These are phyloP conservation scores for Berkeleyomyces basicola DNA, from an alignment of 2,329 filamentous ascomycete species.

Conservation along the genomic window DNA sequence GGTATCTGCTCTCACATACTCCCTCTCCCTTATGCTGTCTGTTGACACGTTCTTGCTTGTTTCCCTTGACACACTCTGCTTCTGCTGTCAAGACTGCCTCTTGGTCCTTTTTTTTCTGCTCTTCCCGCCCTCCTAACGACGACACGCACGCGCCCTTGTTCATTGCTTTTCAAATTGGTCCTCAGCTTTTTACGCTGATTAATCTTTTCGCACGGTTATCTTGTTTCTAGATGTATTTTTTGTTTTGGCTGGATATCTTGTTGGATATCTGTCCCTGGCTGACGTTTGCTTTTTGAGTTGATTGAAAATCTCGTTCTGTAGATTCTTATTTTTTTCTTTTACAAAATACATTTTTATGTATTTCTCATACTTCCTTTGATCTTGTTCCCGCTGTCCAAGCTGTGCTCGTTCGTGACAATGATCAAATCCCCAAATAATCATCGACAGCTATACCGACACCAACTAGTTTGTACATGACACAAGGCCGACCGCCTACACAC, in stretches of 20 bases:
- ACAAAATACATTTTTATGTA: slow-evolving; percentile 12
- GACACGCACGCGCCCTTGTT: slow-evolving; percentile 3
- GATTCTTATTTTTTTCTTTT: not conserved
- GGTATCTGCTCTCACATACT: not conserved
- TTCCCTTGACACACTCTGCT: not conserved
- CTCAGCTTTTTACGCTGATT: not conserved
- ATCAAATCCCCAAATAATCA: not conserved
- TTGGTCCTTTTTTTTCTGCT: not conserved
- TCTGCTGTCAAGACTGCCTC: not conserved
- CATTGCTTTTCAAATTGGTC: slow-evolving; percentile 8
- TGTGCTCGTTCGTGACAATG: not conserved
- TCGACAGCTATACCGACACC: not conserved
- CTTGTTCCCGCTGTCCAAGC: not conserved
- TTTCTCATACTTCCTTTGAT: slow-evolving; percentile 9
- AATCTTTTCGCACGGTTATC: not conserved
- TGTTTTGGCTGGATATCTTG: not conserved
- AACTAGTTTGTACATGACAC: not conserved
- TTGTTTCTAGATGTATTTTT: not conserved
- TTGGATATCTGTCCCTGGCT: not conserved
- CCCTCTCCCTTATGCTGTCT: not conserved
- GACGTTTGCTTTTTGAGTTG: not conserved
- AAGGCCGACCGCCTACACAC: too few relatives aligned
- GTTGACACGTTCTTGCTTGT: not conserved
- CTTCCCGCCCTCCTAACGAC: not conserved
- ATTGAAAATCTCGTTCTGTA: not conserved